These are phyloP conservation scores for Hypoxylon sp. DNA, from an alignment of 2,329 filamentous ascomycete species.

Conservation along the genomic window DNA sequence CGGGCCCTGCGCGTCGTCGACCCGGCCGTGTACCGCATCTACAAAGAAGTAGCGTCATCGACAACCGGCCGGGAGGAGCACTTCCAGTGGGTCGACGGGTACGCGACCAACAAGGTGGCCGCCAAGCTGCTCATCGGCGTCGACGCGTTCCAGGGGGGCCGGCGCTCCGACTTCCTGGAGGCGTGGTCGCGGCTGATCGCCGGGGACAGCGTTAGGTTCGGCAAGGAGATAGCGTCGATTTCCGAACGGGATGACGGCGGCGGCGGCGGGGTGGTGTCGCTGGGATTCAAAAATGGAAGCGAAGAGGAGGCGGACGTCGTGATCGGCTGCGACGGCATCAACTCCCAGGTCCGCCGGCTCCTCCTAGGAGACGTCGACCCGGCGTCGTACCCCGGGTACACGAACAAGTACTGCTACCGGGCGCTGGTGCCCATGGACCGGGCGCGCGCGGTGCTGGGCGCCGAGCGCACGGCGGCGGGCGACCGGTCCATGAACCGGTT, in stretches of 20 bases:
- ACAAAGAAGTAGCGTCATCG: conserved; percentile 50
- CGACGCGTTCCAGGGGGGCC: conserved; percentile 57
- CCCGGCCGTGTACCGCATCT: conserved; percentile 52
- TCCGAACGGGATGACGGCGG: conserved; percentile 42
- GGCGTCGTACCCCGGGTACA: conserved; percentile 61
- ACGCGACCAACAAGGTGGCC: conserved; percentile 47
- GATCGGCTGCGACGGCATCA: conserved; percentile 74
- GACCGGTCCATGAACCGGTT: conserved; percentile 61
- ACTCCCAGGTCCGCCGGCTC: conserved; percentile 64
- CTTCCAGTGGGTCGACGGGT: conserved; percentile 59
- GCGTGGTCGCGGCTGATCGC: conserved; percentile 53
- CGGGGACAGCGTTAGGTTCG: conserved; percentile 47
- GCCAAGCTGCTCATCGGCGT: conserved; percentile 55
- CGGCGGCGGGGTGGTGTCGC: too few species aligned
- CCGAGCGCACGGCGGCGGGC: conserved; percentile 59
- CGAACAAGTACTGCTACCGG: conserved; percentile 71
- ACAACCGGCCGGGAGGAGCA: conserved; percentile 49
- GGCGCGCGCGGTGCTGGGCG: conserved; percentile 61
- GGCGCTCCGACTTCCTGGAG: conserved; percentile 56
- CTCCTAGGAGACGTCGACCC: conserved; percentile 62
- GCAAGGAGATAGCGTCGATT: conserved; percentile 51
- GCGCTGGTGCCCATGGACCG: conserved; percentile 70
- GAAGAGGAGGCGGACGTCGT: conserved; percentile 54
- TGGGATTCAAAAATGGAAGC: conserved; percentile 52
- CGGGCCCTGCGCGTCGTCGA: conserved; percentile 57